Conservation (phyloP, 1,139 yeast species). For the Scheffersomyces cryptocercus region DNA sequence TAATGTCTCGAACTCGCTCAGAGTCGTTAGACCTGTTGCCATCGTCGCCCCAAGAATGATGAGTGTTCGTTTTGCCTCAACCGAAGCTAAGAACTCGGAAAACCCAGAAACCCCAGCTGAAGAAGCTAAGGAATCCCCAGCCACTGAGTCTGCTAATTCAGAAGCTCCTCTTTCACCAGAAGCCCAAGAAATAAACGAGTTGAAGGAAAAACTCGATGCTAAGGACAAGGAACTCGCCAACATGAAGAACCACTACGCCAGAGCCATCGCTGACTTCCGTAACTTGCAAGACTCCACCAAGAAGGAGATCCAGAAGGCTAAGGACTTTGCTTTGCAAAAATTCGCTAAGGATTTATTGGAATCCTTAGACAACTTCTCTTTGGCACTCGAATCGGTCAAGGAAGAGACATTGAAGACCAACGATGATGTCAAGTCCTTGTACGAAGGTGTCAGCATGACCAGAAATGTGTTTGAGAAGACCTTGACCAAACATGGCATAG, state of each 20-base stretch:
- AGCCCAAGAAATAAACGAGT: slow-evolving; percentile 33
- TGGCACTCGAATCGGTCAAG: slow-evolving; percentile 78
- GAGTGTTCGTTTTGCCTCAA: slow-evolving; percentile 24
- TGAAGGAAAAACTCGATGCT: slow-evolving; percentile 56
- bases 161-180: slow-evolving; percentile 10
- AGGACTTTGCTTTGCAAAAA: slow-evolving; percentile 88
- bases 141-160: slow-evolving; percentile 13
- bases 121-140: slow-evolving; percentile 9
- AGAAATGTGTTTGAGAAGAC: slow-evolving; percentile 87
- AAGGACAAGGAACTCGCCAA: slow-evolving; percentile 83
- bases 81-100: slow-evolving; percentile 18
- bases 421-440: slow-evolving; percentile 70
- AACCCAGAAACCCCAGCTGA: slow-evolving; percentile 10
- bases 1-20: slow-evolving; percentile 9
- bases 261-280: slow-evolving; percentile 91
- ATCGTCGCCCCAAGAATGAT: slow-evolving; percentile 14
- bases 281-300: slow-evolving; percentile 89
- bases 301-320: slow-evolving; percentile 83
- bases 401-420: slow-evolving; percentile 61
- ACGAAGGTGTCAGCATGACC: slow-evolving; percentile 92
- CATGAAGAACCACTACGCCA: slow-evolving; percentile 77
- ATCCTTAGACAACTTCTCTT: slow-evolving; percentile 86
- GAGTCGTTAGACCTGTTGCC: slow-evolving; percentile 18
- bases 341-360: slow-evolving; percentile 90
- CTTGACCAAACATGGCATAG: slow-evolving; percentile 74